Conservation (phyloP, 2,329 filamentous ascomycete genomes). For the Cladophialophora carrionii region DNA sequence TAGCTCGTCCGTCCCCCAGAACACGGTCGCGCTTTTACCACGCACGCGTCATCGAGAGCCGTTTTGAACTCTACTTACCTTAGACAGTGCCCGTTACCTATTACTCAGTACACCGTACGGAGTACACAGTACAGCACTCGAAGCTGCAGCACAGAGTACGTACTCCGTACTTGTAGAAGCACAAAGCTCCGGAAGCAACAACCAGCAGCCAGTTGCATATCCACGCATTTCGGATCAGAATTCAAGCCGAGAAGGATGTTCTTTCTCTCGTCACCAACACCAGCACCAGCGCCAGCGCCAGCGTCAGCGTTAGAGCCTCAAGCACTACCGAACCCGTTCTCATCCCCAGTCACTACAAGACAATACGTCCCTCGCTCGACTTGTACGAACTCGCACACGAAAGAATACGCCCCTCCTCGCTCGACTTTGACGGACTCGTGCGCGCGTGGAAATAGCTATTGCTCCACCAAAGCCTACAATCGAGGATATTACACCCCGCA, state of each 20-base stretch:
- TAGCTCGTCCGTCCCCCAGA: neutral
- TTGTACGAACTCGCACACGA: neutral
- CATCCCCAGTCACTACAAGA: neutral
- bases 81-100: no score
- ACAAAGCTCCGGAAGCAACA: no score
- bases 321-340: neutral
- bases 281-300: neutral
- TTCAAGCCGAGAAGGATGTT: constrained; percentile 10
- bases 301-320: neutral
- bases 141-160: neutral
- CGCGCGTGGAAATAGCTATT: constrained; percentile 10
- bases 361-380: neutral
- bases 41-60: constrained; percentile 4
- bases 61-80: neutral
- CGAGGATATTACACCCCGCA: constrained; percentile 17
- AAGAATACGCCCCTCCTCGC: neutral
- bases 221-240: no score
- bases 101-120: no score
- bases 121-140: neutral
- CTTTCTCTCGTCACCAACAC: constrained; percentile 12
- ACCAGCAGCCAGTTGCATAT: no score
- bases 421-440: neutral
- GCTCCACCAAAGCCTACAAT: neutral
- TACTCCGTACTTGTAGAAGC: no score
- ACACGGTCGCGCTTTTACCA: constrained; percentile 15